Evolutionary conservation across 31 red algal genomes (phyloP), one percentile per base, ranked within the genome.

Genomic region (Endocladia muricata): DNA sequence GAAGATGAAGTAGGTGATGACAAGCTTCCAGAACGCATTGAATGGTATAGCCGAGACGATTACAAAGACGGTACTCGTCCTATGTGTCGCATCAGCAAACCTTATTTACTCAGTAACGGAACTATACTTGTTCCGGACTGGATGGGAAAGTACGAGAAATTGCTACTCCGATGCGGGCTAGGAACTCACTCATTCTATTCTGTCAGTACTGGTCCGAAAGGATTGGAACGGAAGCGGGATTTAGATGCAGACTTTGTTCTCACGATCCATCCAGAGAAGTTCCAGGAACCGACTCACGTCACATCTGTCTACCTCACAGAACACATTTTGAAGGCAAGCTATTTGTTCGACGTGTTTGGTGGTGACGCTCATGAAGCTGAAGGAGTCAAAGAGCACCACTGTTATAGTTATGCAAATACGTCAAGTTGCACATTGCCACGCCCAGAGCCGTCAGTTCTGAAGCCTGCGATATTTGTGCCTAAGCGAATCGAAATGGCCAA

Each of bases 381-480:
- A n/a, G 81, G 58, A 0, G 60, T 85, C 38, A 63, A 65, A 37
- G 81, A 85, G 61, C 81, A 85, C 36, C 70, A 85, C 49, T 85
- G 81, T 37, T 76, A 85, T 61, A 85, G 70, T 32, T 70, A 59
- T 3, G 44, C 40, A 2, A 56, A 66, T 2, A 71, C 61, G 30
- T 55, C 81, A 4, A 87, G 61, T 22, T 87, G 83, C 55, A 62
- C 60, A 3, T 37, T 77, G 52, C 73, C 73, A n/a, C 73, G 83
- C 31, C 83, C 83, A 0, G 37, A 35, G 1, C 55, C 21, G 41
- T 40, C 73, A 54, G 26, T 4, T 26, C 34, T 87, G 54, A 77
- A 87, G 41, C 83, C 83, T 56, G 83, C 73, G 0, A 69, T 87
- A 17, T 87, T 87, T 73, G 83, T 87, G 61, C 83, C 83, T 0